Evolutionary conservation across 106 monocot species (phyloP).

Genomic region (Dendrobium catenatum): DNA sequence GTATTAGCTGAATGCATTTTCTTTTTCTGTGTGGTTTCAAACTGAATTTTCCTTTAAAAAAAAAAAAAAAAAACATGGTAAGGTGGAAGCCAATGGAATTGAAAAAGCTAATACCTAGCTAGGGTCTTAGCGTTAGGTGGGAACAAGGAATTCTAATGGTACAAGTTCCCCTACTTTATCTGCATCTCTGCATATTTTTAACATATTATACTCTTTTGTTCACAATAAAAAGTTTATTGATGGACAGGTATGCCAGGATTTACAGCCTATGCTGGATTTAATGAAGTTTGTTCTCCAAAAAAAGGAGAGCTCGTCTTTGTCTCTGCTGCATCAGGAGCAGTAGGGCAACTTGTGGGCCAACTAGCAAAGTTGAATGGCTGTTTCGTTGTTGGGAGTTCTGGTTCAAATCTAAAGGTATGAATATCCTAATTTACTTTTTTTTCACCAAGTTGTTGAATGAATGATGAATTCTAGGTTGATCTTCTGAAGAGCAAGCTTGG

Average conservation of each 20-base stretch:
- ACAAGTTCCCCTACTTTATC: neutral
- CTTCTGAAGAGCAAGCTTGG: constrained; percentile 65
- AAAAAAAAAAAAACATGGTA: no score
- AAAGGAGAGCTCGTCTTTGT: constrained; percentile 63
- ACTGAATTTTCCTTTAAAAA: no score
- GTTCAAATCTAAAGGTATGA: constrained; percentile 53
- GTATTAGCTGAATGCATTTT: no score
- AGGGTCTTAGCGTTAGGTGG: no score
- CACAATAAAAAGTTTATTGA: neutral
- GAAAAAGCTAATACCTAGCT: no score
- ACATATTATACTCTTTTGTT: neutral
- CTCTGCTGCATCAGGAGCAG: constrained; percentile 84
- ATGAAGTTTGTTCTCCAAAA: constrained; percentile 71
- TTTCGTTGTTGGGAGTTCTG: constrained; percentile 77
- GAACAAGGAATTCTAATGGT: neutral
- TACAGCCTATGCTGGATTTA: constrained; percentile 74
- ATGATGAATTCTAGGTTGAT: constrained; percentile 41
- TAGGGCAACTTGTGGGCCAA: constrained; percentile 80
- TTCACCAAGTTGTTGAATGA: neutral
- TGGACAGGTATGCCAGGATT: constrained; percentile 77
- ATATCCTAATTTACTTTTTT: neutral
- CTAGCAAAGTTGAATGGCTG: constrained; percentile 77
- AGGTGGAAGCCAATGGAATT: no score
- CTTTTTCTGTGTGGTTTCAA: no score
- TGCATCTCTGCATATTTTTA: neutral